Percentiles rank a stretch among this genome's conserved stretches.
Evolutionary conservation across 768 basidiomycete genomes (phyloP).

Genomic region (Trametes sanguinea): DNA sequence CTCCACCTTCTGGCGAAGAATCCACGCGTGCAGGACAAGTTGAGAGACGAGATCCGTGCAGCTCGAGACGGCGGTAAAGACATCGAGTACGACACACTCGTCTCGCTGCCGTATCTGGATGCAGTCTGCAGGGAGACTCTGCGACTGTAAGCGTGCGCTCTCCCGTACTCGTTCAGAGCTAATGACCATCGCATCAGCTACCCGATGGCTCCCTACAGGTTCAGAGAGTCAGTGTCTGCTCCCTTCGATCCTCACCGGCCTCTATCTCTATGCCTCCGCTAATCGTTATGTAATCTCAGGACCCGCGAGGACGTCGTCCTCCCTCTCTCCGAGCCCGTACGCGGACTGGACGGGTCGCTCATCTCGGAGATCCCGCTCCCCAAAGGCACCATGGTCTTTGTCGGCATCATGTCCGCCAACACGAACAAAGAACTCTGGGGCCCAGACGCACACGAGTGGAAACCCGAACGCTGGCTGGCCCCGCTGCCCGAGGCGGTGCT

Average conservation of each 20-base stretch:
- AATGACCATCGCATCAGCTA: background rate
- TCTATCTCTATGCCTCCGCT: slow-evolving; percentile 3
- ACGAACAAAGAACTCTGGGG: slow-evolving; percentile 46
- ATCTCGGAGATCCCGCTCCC: slow-evolving; percentile 35
- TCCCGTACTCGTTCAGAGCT: background rate
- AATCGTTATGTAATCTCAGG: background rate
- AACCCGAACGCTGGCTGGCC: slow-evolving; percentile 45
- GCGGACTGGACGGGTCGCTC: slow-evolving; percentile 18
- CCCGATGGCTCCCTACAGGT: slow-evolving; percentile 15
- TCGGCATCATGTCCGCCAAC: slow-evolving; percentile 45
- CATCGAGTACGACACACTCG: slow-evolving; percentile 29
- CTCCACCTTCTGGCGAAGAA: background rate
- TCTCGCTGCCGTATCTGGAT: slow-evolving; percentile 32
- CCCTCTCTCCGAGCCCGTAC: slow-evolving; percentile 23
- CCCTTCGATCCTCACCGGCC: background rate
- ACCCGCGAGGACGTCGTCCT: slow-evolving; percentile 47
- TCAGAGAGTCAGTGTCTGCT: slow-evolving; percentile 14
- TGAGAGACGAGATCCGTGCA: background rate
- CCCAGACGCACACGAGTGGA: slow-evolving; percentile 42
- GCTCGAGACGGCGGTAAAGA: slow-evolving; percentile 14
- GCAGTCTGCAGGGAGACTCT: slow-evolving; percentile 31
- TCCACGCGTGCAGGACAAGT: background rate
- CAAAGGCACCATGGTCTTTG: slow-evolving; percentile 40
- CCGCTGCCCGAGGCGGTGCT: slow-evolving; percentile 13
- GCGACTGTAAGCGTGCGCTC: slow-evolving; percentile 24